Evolutionary conservation across 164 flowering plant genomes (phyloP), one percentile per base, ranked within the genome.

Genomic region (Litsea cubeba): DNA sequence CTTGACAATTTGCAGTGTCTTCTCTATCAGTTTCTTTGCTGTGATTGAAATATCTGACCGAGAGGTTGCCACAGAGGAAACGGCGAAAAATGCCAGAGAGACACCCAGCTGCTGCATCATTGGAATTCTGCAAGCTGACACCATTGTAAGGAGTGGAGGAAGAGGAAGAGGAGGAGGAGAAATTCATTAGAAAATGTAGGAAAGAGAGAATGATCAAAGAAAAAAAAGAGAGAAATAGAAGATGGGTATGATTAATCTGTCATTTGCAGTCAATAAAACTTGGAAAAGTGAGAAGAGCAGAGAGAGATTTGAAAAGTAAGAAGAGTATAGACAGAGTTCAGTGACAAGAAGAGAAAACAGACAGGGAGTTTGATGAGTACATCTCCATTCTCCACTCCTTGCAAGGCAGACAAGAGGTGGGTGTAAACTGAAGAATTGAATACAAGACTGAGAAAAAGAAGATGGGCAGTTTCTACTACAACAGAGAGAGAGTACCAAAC

Each of bases 21-120:
- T 30, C 51, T 3, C 76, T 14, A 50, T 18, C 50, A 2, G 71
- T n/a, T 50, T 76, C 76, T n/a, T 77, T 70, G 65, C 71, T 50
- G 67, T 69, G 79, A 76, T 84, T 30, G 50, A 23, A 83, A 50
- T 83, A 74, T 3, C 84, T 87, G 80, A 81, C 60, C 5, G 88
- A 84, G 62, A 87, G 82, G 50, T 72, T 71, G 24, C 83, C 82
- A 76, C 91, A 87, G 22, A 87, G 83, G 74, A 90, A 77, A 26
- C 87, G 51, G 58, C 87, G 84, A 3, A 88, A 6, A 26, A 88
- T 65, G 4, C 81, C 78, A 15, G 84, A 62, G 11, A 88, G 66
- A 50, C 89, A 87, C 0, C 89, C 75, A 0, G 81, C 74, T n/a
- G 84, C 62, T 24, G 76, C 70, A 51, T 72, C 72, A 54, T 77